These are phyloP conservation scores for Whalleya microplaca DNA, from an alignment of 2,329 filamentous ascomycete species.

Conservation along the genomic window DNA sequence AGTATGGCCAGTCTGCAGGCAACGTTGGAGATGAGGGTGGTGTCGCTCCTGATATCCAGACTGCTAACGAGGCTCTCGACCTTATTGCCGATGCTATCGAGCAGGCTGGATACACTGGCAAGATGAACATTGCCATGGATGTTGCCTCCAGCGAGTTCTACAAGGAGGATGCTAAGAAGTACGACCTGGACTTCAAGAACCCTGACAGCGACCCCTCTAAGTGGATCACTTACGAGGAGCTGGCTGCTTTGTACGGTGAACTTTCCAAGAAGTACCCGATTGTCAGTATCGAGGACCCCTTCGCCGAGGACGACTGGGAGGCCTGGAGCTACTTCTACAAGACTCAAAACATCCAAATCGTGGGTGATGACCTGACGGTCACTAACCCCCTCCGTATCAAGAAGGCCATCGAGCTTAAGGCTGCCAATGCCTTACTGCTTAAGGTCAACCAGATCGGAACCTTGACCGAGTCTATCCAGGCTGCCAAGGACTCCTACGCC, in stretches of 20 bases:
- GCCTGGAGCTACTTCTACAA: slow-evolving; percentile 99
- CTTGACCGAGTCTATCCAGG: slow-evolving; percentile 97
- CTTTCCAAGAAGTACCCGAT: slow-evolving; percentile 96
- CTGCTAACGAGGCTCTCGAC: slow-evolving; percentile 92
- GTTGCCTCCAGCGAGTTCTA: slow-evolving; percentile 99
- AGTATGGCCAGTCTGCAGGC: slow-evolving; percentile 97
- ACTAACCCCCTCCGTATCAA: slow-evolving; percentile 99
- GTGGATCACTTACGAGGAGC: slow-evolving; percentile 98
- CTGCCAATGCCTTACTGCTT: slow-evolving; percentile 95
- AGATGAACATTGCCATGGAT: slow-evolving; percentile 99
- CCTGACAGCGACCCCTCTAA: slow-evolving; percentile 92
- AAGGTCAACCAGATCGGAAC: slow-evolving; percentile 99
- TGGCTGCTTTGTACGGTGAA: slow-evolving; percentile 86
- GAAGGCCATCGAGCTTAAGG: slow-evolving; percentile 99
- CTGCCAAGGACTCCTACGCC: slow-evolving; percentile 96
- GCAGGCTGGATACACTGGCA: slow-evolving; percentile 90
- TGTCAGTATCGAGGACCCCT: slow-evolving; percentile 97
- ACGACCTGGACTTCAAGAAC: slow-evolving; percentile 99
- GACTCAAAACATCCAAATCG: slow-evolving; percentile 97
- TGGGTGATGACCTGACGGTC: slow-evolving; percentile 97
- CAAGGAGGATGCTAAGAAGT: slow-evolving; percentile 97
- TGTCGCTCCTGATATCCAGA: slow-evolving; percentile 98
- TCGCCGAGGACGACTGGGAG: slow-evolving; percentile 99
- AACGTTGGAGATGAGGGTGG: slow-evolving; percentile 99
- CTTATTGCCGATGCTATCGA: slow-evolving; percentile 95